Base-by-base conservation (phyloP, 2,329 filamentous ascomycete species). In the Aphanoascus verrucosus region DNA sequence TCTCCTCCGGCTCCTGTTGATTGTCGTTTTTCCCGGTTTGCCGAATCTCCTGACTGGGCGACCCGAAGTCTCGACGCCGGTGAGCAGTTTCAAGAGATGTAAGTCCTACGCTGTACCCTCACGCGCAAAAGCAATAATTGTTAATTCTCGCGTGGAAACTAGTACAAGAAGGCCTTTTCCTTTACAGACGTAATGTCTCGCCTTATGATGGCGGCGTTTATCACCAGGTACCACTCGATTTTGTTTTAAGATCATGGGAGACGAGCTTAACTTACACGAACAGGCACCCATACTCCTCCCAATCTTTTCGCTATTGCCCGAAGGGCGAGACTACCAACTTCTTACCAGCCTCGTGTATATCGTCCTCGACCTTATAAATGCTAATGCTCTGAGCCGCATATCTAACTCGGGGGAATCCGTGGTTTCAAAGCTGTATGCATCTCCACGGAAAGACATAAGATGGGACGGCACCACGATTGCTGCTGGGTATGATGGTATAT, bases 51-150 rank as follows among this genome's bases (percentile, higher is more conserved):
- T 98, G 58, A 93, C 88, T 17, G 86, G 85, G 59, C 85, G 93
- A 65, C 93, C 96, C 63, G 93, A 98, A 76, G 85, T 98, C 64
- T 96, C 93, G 43, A 98, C 93, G 19, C 91, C 93, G 38, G 86
- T 97, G 45, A 96, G 88, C 62, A 95, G 91, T 79, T 98, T 96
- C 80, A 97, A 97, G 76, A 82, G 93, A 81, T 76, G 90, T 94
- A 77, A 70, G 85, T 71, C 41, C 28, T 14, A n/a, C 4, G 17
- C 58, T 23, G 49, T 43, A 52, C 15, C 31, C 35, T 14, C 20
- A 31, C 32, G 43, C 28, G 17, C 41, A n/a, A 38, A n/a, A 19
- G 54, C 57, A 28, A 12, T 32, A 14, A 3, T 40, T 15, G 62
- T 44, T 63, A 45, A 49, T 35, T 17, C 7, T 49, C 37, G 43